Evolutionary conservation across 305 asterid species (phyloP), one percentile per base, ranked within the genome.

Genomic region (Fraxinus sp.): DNA sequence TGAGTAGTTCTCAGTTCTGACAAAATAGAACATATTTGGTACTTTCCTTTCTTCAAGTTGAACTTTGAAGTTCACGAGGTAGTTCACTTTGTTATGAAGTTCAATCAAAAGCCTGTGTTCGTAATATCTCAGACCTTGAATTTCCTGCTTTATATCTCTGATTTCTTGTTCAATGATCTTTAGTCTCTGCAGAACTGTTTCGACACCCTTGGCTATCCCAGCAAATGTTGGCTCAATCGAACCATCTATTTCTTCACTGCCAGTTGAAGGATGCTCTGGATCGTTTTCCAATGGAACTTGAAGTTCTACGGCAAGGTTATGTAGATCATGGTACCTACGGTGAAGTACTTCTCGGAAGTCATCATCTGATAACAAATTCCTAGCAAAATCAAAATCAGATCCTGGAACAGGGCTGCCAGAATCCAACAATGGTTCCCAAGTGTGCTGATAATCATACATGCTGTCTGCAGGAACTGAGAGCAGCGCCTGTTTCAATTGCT

Each of bases 371-470:
- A 95, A 81, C 78, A 95, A 88, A 80, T 91, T 95, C 52, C 98
- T 89, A 81, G 97, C 98, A 80, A 86, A 91, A 83, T 93, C 92
- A 36, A 92, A 93, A 73, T 95, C 95, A 3, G 92, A 86, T 57
- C 90, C 91, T 0, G 91, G 30, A 79, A 95, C 82, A 11, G 82
- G 41, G 87, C 82, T 90, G 22, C 95, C 97, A 11, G 95, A 91
- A 66, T 95, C 93, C 24, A 78, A 35, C 26, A 88, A 46, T 5
- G 93, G 83, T 68, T 84, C 93, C 98, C 98, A 95, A 0, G 98
- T 93, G 87, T 92, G 98, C 88, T 95, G 98, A 90, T 93, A 95
- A 72, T 95, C 98, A 32, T 95, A 93, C 85, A 95, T 93, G 83
- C 86, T 32, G 26, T 93, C 98, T 22, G 98, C 98, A 44, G 98